Base-by-base conservation (phyloP, 1,139 yeast species). In the Yamadazyma dendronema region DNA sequence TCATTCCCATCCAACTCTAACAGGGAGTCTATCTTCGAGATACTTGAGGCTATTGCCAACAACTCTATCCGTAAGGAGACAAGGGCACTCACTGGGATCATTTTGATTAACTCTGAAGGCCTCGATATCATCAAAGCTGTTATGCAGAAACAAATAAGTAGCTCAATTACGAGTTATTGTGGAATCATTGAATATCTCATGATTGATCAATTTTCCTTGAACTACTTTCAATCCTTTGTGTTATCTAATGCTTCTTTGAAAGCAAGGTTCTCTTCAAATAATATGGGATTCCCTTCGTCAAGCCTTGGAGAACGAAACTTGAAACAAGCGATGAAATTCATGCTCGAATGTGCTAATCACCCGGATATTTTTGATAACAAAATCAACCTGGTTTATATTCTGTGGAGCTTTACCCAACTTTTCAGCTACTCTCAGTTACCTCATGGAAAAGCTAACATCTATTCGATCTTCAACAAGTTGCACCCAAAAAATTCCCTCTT, bases 321-420 rank as follows among this genome's bases (percentile, higher is more conserved):
- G 9, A 27, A 19, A 10, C 15, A 13, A 23, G 28, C 41, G 2
- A 13, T 42, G 8, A 43, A 49, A 28, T 50, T 56, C 27, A 32
- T 63, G 9, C 46, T 63, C 14, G 59, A 57, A 35, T 25, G 52
- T 4, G 40, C 62, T 30, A 68, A 66, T 37, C 66, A 63, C 34
- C 32, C 6, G 15, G 38, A 19, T 17, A 42, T 7, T 35, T 42
- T 38, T 34, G 46, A 36, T 30, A 44, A 24, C 30, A 42, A 15
- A 17, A 36, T 43, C 28, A 30, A 39, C 10, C 28, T 31, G 14
- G 28, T 44, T 36, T 51, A 38, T 36, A 35, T 22, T 19, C 35
- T 12, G 28, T 49, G 36, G 42, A 37, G 39, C 29, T 43, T 37
- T 15, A 34, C 45, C 16, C 40, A 38, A 31, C 23, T 47, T 1